A percentile compares a stretch with the other conserved stretches of the same genome.
phyloP scores from a whole-genome alignment of 202 grass and related monocot species.

The Digitaria exilis region DNA sequence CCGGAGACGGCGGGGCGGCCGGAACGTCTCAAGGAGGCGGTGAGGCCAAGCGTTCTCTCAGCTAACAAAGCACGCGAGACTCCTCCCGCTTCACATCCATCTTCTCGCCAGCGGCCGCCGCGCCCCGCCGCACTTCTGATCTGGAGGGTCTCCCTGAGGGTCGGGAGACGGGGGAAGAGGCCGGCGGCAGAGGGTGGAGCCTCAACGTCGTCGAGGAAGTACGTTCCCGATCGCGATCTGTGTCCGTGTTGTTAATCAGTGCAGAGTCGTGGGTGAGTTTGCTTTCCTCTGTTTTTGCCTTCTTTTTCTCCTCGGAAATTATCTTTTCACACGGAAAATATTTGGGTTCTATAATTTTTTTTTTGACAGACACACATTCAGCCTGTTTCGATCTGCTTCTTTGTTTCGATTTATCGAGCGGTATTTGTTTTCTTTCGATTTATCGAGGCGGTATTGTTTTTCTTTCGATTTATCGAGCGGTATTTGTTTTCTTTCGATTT shows the following conservation, averaged over 20 bases:
- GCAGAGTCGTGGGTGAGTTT: slow-evolving; percentile 94
- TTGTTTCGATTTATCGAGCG: no score
- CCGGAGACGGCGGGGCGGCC: slow-evolving; percentile 49
- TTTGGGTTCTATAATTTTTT: neutral
- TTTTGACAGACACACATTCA: neutral
- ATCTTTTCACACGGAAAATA: neutral
- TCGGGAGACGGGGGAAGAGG: slow-evolving; percentile 41
- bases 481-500: no score
- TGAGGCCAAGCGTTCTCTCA: slow-evolving; percentile 82
- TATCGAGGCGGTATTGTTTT: neutral
- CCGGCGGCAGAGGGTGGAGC: slow-evolving; percentile 52
- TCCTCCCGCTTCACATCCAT: slow-evolving; percentile 67
- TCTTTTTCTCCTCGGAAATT: neutral
- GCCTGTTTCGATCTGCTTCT: neutral
- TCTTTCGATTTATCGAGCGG: no score
- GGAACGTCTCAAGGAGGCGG: slow-evolving; percentile 74
- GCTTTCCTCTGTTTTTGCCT: slow-evolving; percentile 36
- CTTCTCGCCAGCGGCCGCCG: slow-evolving; percentile 61
- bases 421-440: neutral
- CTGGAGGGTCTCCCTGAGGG: slow-evolving; percentile 70
- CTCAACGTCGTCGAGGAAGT: slow-evolving; percentile 87
- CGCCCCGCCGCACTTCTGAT: slow-evolving; percentile 61
- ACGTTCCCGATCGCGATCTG: slow-evolving; percentile 86
- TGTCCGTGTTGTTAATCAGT: slow-evolving; percentile 97
- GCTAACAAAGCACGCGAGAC: slow-evolving; percentile 63